phyloP scores from a whole-genome alignment of 2,329 filamentous ascomycete genomes.

The Metarhizium album region DNA sequence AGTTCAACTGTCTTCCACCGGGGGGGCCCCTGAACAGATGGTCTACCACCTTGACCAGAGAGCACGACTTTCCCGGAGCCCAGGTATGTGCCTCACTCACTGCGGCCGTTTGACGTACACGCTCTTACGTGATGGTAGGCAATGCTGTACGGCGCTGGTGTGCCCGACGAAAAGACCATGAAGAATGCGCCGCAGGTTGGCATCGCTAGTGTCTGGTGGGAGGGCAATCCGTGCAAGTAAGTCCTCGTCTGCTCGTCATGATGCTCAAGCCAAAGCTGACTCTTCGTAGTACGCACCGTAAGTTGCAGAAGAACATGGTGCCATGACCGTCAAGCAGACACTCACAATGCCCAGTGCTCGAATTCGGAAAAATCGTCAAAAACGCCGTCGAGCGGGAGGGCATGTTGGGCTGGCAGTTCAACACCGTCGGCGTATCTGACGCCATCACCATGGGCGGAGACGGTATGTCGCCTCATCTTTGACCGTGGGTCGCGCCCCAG shows the following conservation, averaged over 20 bases:
- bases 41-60: constrained; percentile 71
- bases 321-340: neutral
- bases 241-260: constrained; percentile 20
- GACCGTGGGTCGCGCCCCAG: no score
- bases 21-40: constrained; percentile 65
- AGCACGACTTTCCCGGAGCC: constrained; percentile 84
- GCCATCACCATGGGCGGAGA: constrained; percentile 94
- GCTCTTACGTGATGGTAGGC: constrained; percentile 40
- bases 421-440: constrained; percentile 80
- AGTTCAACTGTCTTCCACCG: constrained; percentile 39
- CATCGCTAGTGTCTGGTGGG: constrained; percentile 91
- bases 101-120: neutral
- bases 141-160: constrained; percentile 90
- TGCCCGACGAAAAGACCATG: constrained; percentile 75
- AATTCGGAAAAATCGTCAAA: constrained; percentile 82
- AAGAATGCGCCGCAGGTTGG: constrained; percentile 85
- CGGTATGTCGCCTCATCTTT: constrained; percentile 37
- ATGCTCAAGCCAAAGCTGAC: neutral
- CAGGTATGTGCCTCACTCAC: constrained; percentile 63
- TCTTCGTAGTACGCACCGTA: constrained; percentile 28
- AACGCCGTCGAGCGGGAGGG: constrained; percentile 66
- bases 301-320: constrained; percentile 11
- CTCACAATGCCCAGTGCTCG: constrained; percentile 49
- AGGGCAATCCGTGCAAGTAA: constrained; percentile 92
- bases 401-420: constrained; percentile 93